Percentiles rank a stretch among this genome's conserved stretches.
These are phyloP conservation scores for Colletotrichum costaricense DNA, from an alignment of 2,329 filamentous ascomycete genomes.

Conservation along the genomic window DNA sequence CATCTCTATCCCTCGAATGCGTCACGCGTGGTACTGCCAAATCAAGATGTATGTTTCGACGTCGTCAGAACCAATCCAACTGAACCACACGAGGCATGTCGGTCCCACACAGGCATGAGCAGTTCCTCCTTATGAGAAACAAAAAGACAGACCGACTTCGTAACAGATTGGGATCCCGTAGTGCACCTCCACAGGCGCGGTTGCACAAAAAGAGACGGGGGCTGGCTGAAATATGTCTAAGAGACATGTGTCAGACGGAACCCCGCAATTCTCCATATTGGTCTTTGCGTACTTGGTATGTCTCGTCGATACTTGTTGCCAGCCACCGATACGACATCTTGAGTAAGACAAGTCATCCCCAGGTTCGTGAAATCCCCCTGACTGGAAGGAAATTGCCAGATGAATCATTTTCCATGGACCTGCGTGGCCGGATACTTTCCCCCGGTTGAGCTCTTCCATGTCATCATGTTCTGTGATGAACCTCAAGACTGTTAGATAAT, in stretches of 20 bases:
- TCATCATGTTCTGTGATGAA: background rate
- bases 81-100: background rate
- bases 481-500: background rate
- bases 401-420: background rate
- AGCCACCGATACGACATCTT: background rate
- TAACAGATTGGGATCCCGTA: background rate
- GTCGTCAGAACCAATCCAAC: background rate
- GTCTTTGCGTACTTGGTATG: background rate
- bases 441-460: background rate
- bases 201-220: background rate
- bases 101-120: background rate
- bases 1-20: background rate
- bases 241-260: slow-evolving; percentile 19
- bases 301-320: slow-evolving; percentile 3
- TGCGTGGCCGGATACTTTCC: background rate
- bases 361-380: background rate
- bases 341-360: background rate
- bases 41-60: background rate
- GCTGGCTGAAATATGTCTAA: slow-evolving; percentile 5
- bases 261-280: slow-evolving; percentile 17
- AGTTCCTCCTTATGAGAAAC: background rate
- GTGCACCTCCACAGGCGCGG: background rate
- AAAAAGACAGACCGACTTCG: background rate
- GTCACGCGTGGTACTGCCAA: background rate
- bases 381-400: background rate